Conservation (phyloP, 2,329 filamentous ascomycete species). For the Epichloe sylvatica region DNA sequence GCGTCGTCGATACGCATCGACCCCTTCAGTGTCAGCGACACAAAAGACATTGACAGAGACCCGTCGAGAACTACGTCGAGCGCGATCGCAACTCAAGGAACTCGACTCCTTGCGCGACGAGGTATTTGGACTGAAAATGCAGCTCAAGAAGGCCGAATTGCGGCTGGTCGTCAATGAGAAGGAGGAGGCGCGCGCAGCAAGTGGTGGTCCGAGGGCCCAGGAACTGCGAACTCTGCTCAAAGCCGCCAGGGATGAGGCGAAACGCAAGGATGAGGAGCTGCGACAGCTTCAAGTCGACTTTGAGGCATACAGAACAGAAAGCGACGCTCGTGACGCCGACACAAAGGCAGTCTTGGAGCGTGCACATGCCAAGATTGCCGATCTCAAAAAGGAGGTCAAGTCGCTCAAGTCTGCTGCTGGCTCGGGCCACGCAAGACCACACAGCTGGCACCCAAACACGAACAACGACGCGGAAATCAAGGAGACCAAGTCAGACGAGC, state of each 20-base stretch:
- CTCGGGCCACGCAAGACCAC: conserved; percentile 12
- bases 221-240: conserved; percentile 29
- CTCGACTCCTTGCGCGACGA: conserved; percentile 38
- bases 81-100: conserved; percentile 39
- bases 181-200: conserved; percentile 23
- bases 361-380: conserved; percentile 42
- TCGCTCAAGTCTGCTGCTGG: conserved; percentile 23
- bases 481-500: conserved; percentile 9
- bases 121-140: conserved; percentile 35
- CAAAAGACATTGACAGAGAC: conserved; percentile 39
- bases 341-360: conserved; percentile 40
- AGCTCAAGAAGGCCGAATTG: conserved; percentile 33
- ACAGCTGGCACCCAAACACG: conserved; percentile 17
- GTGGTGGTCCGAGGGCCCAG: conserved; percentile 20
- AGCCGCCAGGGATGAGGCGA: conserved; percentile 28
- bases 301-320: conserved; percentile 38
- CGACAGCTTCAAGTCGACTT: conserved; percentile 37
- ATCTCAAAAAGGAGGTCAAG: conserved; percentile 41
- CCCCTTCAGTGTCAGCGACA: conserved; percentile 32
- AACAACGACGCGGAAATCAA: conserved; percentile 5
- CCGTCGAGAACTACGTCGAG: conserved; percentile 39
- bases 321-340: conserved; percentile 39
- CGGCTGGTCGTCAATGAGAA: conserved; percentile 12
- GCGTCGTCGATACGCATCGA: conserved; percentile 20
- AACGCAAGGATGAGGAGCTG: conserved; percentile 36